Evolutionary conservation across 2,329 filamentous ascomycete genomes (phyloP).

Genomic region (Pezicula radicicola): DNA sequence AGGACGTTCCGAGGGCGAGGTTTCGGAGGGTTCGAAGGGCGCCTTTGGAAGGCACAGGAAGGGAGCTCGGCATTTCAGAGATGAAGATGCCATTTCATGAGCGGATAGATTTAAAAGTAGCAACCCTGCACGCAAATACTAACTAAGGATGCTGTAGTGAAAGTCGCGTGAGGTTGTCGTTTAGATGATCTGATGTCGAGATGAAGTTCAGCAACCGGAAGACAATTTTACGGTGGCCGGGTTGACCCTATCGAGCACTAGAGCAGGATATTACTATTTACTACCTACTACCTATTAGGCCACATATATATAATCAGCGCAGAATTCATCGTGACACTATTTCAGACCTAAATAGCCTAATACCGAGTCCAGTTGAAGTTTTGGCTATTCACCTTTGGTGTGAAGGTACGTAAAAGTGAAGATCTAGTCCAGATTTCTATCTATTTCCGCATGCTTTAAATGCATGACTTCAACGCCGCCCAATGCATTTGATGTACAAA

Average conservation of each 20-base stretch:
- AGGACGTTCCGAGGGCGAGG: constrained; percentile 54
- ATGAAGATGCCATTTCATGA: constrained; percentile 16
- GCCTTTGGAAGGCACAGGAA: constrained; percentile 51
- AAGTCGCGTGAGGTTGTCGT: too few relatives aligned
- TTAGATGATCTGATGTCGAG: too few relatives aligned
- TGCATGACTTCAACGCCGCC: constrained; percentile 22
- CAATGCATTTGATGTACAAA: constrained; percentile 23
- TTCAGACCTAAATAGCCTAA: too few relatives aligned
- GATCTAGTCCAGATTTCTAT: constrained; percentile 19
- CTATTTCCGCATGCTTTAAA: constrained; percentile 17
- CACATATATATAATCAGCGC: too few relatives aligned
- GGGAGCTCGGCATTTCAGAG: constrained; percentile 30
- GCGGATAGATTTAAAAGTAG: background rate
- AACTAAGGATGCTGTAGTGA: too few relatives aligned
- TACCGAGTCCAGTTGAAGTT: background rate
- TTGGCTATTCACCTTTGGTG: background rate
- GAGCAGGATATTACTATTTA: too few relatives aligned
- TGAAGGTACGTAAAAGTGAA: constrained; percentile 19
- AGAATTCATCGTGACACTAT: too few relatives aligned
- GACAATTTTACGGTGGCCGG: background rate
- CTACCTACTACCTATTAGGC: too few relatives aligned
- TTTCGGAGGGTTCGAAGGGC: constrained; percentile 53
- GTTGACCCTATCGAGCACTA: too few relatives aligned
- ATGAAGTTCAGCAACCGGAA: background rate
- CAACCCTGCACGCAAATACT: too few relatives aligned